phyloP scores from a whole-genome alignment of 768 basidiomycete species.

The Lenzites betulinus region DNA sequence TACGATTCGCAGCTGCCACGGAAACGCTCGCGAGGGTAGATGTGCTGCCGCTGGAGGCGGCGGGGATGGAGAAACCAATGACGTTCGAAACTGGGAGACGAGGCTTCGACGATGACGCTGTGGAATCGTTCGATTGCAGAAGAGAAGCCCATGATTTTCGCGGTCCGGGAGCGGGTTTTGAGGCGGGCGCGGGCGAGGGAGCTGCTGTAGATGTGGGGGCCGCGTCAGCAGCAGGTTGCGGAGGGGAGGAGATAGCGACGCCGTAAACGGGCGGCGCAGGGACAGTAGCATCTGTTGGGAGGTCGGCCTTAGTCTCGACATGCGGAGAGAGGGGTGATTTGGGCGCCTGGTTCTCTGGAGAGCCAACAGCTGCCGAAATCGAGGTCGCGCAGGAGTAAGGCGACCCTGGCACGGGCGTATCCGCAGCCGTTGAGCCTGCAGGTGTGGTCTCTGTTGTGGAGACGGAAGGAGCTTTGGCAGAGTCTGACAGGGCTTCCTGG shows the following conservation, averaged over 20 bases:
- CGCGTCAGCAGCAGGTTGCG: background rate
- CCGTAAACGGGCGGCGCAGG: background rate
- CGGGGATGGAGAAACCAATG: slow-evolving; percentile 71
- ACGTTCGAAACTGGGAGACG: slow-evolving; percentile 69
- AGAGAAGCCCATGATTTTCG: slow-evolving; percentile 83
- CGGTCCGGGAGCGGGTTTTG: slow-evolving; percentile 22
- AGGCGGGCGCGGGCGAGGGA: slow-evolving; percentile 13
- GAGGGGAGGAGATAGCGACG: background rate
- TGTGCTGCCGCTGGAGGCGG: slow-evolving; percentile 24
- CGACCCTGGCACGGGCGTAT: slow-evolving; percentile 51
- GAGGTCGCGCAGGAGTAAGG: slow-evolving; percentile 65
- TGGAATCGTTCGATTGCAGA: slow-evolving; percentile 47
- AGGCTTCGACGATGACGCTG: slow-evolving; percentile 41
- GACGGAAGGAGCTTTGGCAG: slow-evolving; percentile 44
- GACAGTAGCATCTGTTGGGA: background rate
- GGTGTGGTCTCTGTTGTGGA: slow-evolving; percentile 53
- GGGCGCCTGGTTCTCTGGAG: slow-evolving; percentile 9
- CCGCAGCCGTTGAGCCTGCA: slow-evolving; percentile 50
- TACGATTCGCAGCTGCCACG: slow-evolving; percentile 36
- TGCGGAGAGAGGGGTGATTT: slow-evolving; percentile 7
- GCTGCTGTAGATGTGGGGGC: background rate
- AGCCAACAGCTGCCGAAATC: slow-evolving; percentile 39
- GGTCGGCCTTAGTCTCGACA: slow-evolving; percentile 4
- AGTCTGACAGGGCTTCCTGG: slow-evolving; percentile 24
- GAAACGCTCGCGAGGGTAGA: slow-evolving; percentile 29